phyloP scores from a whole-genome alignment of 495 filamentous ascomycete genomes.

The Penicillium bialowiezense region DNA sequence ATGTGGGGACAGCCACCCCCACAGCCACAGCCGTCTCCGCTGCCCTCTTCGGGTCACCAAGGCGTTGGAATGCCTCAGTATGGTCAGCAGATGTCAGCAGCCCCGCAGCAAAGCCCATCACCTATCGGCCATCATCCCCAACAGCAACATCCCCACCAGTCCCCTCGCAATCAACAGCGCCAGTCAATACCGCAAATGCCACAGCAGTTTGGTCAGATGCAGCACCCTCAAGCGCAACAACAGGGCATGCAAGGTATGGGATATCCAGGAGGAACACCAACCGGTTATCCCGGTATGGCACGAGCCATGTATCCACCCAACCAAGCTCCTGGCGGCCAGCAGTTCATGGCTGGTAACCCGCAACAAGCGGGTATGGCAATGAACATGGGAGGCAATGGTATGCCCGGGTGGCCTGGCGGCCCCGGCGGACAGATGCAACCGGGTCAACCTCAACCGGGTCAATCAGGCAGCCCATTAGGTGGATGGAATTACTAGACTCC shows the following conservation, averaged over 20 bases:
- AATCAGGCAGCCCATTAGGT: slow-evolving; percentile 43
- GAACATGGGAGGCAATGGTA: slow-evolving; percentile 38
- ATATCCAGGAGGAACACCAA: slow-evolving; percentile 34
- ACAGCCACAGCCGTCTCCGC: slow-evolving; percentile 50
- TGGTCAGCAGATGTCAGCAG: slow-evolving; percentile 33
- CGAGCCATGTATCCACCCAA: slow-evolving; percentile 43
- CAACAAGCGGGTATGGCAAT: slow-evolving; percentile 41
- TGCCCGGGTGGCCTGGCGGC: slow-evolving; percentile 40
- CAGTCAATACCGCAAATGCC: slow-evolving; percentile 41
- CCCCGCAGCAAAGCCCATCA: slow-evolving; percentile 44
- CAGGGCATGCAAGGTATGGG: slow-evolving; percentile 50
- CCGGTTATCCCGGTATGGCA: slow-evolving; percentile 37
- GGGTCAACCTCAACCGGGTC: slow-evolving; percentile 42
- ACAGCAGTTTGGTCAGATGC: slow-evolving; percentile 45
- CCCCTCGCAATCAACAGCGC: slow-evolving; percentile 46
- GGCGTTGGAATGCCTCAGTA: slow-evolving; percentile 47
- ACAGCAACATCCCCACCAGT: slow-evolving; percentile 45
- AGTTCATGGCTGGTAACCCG: slow-evolving; percentile 39
- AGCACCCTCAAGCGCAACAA: slow-evolving; percentile 56
- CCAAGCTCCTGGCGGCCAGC: slow-evolving; percentile 37
- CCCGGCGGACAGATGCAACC: slow-evolving; percentile 41
- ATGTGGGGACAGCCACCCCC: slow-evolving; percentile 55
- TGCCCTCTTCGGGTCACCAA: slow-evolving; percentile 40
- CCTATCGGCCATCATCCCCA: slow-evolving; percentile 32
- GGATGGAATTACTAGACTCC: slow-evolving; percentile 42